Percentiles rank a stretch among this genome's conserved stretches.
Conservation (phyloP, 305 asterid species). For the Fraxinus baroniana region DNA sequence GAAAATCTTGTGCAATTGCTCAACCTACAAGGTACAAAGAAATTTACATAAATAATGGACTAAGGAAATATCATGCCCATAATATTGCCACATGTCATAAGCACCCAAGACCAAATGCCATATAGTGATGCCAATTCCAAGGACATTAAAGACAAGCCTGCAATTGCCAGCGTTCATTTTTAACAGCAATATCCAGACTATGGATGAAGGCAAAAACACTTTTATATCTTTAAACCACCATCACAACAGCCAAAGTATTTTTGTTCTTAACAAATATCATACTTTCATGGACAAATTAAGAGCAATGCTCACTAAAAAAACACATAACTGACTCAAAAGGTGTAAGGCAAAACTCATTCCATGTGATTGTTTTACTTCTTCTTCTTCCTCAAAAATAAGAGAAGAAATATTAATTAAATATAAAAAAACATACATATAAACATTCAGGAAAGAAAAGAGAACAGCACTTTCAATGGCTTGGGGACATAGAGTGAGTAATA, state of each 20-base stretch:
- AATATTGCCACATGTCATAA: neutral
- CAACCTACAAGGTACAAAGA: slow-evolving; percentile 55
- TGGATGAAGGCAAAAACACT: neutral
- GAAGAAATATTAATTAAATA: neutral
- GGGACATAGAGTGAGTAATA: neutral
- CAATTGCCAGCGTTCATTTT: neutral
- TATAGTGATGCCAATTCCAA: neutral
- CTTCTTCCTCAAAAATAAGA: neutral
- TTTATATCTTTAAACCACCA: neutral
- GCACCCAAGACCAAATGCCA: slow-evolving; percentile 1
- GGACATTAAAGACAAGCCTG: neutral
- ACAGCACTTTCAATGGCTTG: neutral
- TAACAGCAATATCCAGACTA: neutral
- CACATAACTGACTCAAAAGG: neutral
- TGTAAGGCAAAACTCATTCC: neutral
- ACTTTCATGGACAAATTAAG: neutral
- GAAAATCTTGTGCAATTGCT: slow-evolving; percentile 94
- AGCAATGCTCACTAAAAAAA: neutral
- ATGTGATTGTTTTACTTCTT: neutral
- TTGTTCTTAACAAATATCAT: neutral
- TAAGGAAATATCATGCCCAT: neutral
- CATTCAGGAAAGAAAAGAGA: neutral
- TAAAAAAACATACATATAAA: neutral
- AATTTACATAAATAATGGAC: neutral
- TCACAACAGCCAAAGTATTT: neutral